Percentiles rank a stretch among this genome's conserved stretches.
These are phyloP conservation scores for Penicillium sp. DNA, from an alignment of 2,329 filamentous ascomycete species.

Conservation along the genomic window DNA sequence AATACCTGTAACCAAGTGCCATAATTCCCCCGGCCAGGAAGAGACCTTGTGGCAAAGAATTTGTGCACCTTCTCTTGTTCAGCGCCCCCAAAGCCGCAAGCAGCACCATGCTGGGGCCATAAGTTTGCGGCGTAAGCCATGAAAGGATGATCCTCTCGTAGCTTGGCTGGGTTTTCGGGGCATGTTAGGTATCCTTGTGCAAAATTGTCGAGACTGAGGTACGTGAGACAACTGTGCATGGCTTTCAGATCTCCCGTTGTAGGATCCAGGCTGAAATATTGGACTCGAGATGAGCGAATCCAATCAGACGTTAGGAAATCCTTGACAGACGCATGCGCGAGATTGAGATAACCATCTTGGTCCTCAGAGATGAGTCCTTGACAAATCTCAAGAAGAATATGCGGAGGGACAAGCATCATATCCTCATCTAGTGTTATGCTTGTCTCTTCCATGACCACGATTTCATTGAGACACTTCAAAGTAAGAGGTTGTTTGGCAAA, in stretches of 20 bases:
- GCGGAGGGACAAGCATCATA: conserved; percentile 20
- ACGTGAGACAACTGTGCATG: conserved; percentile 16
- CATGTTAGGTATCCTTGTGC: conserved; percentile 9
- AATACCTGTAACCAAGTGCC: conserved; percentile 18
- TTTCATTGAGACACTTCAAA: conserved; percentile 14
- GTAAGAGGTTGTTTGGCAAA: conserved; percentile 14
- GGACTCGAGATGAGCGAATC: conserved; percentile 16
- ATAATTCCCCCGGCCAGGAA: conserved; percentile 18
- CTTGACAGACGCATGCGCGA: conserved; percentile 20
- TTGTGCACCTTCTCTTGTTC: conserved; percentile 5
- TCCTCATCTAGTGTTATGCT: conserved; percentile 14
- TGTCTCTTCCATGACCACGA: conserved; percentile 13
- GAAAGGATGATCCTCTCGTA: conserved; percentile 5
- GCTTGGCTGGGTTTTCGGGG: neutral
- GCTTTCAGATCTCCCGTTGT: conserved; percentile 14
- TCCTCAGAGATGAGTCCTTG: conserved; percentile 20
- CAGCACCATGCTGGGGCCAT: conserved; percentile 15
- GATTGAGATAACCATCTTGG: conserved; percentile 8
- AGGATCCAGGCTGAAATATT: conserved; percentile 16
- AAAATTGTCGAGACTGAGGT: conserved; percentile 20
- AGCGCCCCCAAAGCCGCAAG: neutral
- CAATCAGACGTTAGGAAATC: conserved; percentile 21
- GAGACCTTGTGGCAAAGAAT: conserved; percentile 14
- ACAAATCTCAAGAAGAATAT: conserved; percentile 18
- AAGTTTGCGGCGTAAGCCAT: conserved; percentile 16